Percentiles rank a stretch among this genome's conserved stretches.
phyloP scores from a whole-genome alignment of 2,329 filamentous ascomycete genomes.

The Xylaria sp. region DNA sequence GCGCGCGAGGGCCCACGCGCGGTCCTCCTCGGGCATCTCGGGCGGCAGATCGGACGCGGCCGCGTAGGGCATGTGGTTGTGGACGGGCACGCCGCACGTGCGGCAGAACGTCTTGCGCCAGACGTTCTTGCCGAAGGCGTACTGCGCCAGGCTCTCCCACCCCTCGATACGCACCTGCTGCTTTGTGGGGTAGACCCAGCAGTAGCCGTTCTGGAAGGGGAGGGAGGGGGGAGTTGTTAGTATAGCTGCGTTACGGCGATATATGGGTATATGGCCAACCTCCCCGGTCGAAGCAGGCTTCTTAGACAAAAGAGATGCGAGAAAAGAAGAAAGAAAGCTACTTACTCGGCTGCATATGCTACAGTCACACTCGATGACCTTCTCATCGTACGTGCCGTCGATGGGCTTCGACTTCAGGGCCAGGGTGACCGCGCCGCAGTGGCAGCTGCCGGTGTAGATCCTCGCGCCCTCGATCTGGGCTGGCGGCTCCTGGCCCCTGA shows the following conservation, averaged over 20 bases:
- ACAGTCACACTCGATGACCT: constrained; percentile 49
- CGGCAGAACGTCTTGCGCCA: constrained; percentile 49
- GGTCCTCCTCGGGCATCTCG: constrained; percentile 32
- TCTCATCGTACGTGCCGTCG: constrained; percentile 39
- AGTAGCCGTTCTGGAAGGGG: constrained; percentile 44
- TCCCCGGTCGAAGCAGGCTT: too few relatives aligned
- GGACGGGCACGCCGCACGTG: constrained; percentile 48
- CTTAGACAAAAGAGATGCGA: not conserved
- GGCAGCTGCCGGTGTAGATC: constrained; percentile 50
- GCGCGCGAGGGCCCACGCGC: constrained; percentile 13
- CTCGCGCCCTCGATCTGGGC: constrained; percentile 38
- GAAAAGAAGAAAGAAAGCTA: not conserved
- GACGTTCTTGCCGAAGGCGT: constrained; percentile 38
- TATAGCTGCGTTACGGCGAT: too few relatives aligned
- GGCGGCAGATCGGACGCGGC: constrained; percentile 39
- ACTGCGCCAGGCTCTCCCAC: constrained; percentile 40
- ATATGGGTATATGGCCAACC: too few relatives aligned
- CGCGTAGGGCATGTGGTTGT: constrained; percentile 34
- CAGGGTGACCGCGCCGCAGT: constrained; percentile 50
- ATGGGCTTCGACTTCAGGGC: constrained; percentile 44
- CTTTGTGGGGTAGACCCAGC: constrained; percentile 47
- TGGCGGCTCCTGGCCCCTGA: constrained; percentile 43
- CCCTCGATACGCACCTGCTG: constrained; percentile 43
- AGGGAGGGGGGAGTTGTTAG: too few relatives aligned
- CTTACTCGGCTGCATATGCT: constrained; percentile 49